Evolutionary conservation across 768 basidiomycete genomes (phyloP).

Genomic region (Termitomyces sp.): DNA sequence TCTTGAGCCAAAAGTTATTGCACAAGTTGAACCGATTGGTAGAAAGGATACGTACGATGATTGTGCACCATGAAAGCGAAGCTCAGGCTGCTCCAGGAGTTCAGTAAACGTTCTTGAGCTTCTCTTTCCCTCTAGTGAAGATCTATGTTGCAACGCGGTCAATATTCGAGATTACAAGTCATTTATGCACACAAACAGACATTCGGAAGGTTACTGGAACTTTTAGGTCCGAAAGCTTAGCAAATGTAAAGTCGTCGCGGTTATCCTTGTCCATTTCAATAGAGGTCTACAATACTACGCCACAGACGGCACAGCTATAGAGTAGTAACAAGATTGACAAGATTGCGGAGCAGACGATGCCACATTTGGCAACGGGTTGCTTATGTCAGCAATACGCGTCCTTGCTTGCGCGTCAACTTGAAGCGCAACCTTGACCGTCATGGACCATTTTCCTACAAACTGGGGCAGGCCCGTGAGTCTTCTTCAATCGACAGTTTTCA

Average conservation of each 20-base stretch:
- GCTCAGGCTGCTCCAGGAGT: conserved; percentile 75
- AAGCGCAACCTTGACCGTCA: conserved; percentile 20
- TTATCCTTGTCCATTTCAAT: conserved; percentile 47
- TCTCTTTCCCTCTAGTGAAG: conserved; percentile 81
- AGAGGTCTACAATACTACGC: not conserved
- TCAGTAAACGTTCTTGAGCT: conserved; percentile 71
- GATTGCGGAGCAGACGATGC: not conserved
- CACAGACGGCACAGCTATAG: not conserved
- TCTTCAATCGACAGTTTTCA: not conserved
- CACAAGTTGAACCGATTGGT: conserved; percentile 12
- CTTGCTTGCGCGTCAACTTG: conserved; percentile 15
- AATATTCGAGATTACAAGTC: not conserved
- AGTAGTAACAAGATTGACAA: not conserved
- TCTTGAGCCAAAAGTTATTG: conserved; percentile 42
- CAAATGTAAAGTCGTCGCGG: conserved; percentile 90
- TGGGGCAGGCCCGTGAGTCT: conserved; percentile 73
- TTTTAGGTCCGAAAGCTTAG: conserved; percentile 84
- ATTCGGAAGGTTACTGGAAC: conserved; percentile 84
- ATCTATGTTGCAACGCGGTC: conserved; percentile 35
- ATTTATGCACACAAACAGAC: conserved; percentile 32
- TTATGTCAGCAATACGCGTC: conserved; percentile 17
- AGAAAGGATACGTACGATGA: conserved; percentile 49
- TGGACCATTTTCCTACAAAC: conserved; percentile 84
- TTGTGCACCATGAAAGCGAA: conserved; percentile 80
- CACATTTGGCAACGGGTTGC: not conserved